Percentiles rank a stretch among this genome's conserved stretches.
phyloP scores from a whole-genome alignment of 1,284 basidiomycete species.

The Apiotrichum akiyoshidainum region DNA sequence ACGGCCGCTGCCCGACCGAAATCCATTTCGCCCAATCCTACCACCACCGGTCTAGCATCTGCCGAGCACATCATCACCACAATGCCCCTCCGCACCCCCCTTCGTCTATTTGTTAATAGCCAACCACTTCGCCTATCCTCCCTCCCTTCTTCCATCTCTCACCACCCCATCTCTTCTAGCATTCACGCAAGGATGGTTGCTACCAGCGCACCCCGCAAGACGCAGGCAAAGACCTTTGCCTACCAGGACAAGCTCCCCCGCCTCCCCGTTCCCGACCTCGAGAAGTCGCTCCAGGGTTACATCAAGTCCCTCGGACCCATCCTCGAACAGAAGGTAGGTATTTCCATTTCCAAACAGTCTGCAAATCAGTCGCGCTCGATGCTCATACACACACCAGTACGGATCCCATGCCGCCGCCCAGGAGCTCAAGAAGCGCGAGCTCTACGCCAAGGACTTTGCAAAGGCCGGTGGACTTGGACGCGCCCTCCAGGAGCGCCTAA shows the following conservation, averaged over 20 bases:
- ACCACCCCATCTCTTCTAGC: background rate
- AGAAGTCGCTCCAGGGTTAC: slow-evolving; percentile 74
- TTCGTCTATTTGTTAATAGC: slow-evolving; percentile 4
- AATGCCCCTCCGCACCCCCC: slow-evolving; percentile 2
- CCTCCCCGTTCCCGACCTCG: slow-evolving; percentile 80
- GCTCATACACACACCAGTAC: slow-evolving; percentile 40
- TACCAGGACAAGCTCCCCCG: slow-evolving; percentile 57
- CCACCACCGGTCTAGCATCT: background rate
- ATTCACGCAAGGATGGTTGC: slow-evolving; percentile 37
- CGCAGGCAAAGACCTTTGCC: slow-evolving; percentile 52
- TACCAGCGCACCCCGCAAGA: slow-evolving; percentile 18
- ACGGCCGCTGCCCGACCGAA: background rate
- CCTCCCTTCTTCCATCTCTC: background rate
- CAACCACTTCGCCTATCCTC: background rate
- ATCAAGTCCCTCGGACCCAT: slow-evolving; percentile 76
- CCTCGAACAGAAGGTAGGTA: slow-evolving; percentile 65
- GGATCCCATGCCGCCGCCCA: slow-evolving; percentile 59
- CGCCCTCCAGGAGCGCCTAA: slow-evolving; percentile 72
- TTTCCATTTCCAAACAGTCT: no score
- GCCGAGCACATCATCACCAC: background rate
- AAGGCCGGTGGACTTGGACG: slow-evolving; percentile 61
- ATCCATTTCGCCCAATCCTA: background rate
- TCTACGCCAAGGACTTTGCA: slow-evolving; percentile 71
- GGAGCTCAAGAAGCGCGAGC: slow-evolving; percentile 61
- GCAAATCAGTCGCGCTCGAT: slow-evolving; percentile 1